Conservation (phyloP, 2,329 filamentous ascomycete species). For the Fusarium torulosum region DNA sequence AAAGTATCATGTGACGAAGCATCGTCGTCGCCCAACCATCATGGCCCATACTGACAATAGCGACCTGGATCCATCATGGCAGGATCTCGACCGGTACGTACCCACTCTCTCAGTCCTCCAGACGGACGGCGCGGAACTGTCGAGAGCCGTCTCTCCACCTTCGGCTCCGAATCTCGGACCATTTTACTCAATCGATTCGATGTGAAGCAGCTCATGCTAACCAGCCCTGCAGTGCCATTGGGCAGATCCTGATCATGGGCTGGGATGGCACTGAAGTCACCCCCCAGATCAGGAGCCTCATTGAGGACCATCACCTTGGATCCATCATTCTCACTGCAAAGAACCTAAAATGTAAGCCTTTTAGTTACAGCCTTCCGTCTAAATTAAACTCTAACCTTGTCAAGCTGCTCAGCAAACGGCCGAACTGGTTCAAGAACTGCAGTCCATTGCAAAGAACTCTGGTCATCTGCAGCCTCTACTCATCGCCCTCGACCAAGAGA, state of each 20-base stretch:
- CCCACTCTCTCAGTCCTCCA: constrained; percentile 21
- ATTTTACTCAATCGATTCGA: not conserved
- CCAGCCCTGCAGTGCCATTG: constrained; percentile 69
- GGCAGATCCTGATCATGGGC: constrained; percentile 84
- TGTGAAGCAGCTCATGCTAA: constrained; percentile 39
- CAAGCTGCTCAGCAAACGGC: constrained; percentile 92
- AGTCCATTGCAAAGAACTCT: constrained; percentile 90
- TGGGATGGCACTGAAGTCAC: constrained; percentile 89
- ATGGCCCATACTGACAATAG: constrained; percentile 52
- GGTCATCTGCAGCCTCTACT: constrained; percentile 90
- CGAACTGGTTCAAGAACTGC: constrained; percentile 87
- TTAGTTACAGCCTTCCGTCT: not conserved
- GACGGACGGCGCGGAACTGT: constrained; percentile 5
- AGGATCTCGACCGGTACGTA: constrained; percentile 80
- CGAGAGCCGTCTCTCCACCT: constrained; percentile 37
- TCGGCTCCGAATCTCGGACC: constrained; percentile 37
- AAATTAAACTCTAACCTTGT: constrained; percentile 46
- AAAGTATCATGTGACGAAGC: constrained; percentile 47
- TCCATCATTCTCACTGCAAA: constrained; percentile 88
- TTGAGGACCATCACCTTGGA: constrained; percentile 87
- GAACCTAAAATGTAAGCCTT: constrained; percentile 80
- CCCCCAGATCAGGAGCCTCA: constrained; percentile 83
- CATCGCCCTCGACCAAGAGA: constrained; percentile 96
- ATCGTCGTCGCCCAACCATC: constrained; percentile 50
- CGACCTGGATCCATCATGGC: constrained; percentile 74